Evolutionary conservation across 257 asterid genomes (phyloP).

Genomic region (Paulownia fortunei): DNA sequence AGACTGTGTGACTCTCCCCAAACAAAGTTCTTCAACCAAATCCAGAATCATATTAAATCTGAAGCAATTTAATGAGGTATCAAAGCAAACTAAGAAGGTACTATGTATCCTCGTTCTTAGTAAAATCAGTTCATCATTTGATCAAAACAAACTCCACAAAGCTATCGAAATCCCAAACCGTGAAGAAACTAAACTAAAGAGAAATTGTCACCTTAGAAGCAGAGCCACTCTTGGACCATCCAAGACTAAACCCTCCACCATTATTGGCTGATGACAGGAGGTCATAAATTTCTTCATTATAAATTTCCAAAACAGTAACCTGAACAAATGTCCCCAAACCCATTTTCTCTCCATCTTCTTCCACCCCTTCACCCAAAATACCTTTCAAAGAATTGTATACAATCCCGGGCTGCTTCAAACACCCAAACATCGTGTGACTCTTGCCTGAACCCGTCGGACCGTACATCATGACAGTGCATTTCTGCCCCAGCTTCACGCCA

Average conservation of each 20-base stretch:
- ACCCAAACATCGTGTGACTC: slow-evolving; percentile 96
- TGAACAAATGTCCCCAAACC: slow-evolving; percentile 80
- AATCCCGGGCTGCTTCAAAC: slow-evolving; percentile 74
- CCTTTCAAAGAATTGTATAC: slow-evolving; percentile 83
- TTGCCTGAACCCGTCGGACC: slow-evolving; percentile 98
- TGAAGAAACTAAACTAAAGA: background rate
- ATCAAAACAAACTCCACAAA: background rate
- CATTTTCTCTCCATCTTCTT: slow-evolving; percentile 48
- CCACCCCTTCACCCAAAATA: slow-evolving; percentile 70
- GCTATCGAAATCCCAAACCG: too few species aligned
- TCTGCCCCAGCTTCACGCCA: slow-evolving; percentile 81
- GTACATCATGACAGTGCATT: slow-evolving; percentile 95
- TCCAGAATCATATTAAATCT: background rate
- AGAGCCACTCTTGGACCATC: slow-evolving; percentile 74
- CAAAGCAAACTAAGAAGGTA: background rate
- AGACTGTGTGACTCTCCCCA: too few species aligned
- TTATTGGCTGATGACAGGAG: slow-evolving; percentile 54
- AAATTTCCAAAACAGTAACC: slow-evolving; percentile 89
- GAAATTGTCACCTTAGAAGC: slow-evolving; percentile 72
- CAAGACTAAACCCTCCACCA: slow-evolving; percentile 79
- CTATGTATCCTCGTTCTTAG: background rate
- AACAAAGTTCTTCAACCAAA: background rate
- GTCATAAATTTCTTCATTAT: slow-evolving; percentile 93
- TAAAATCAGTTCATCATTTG: background rate
- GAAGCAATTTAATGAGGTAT: background rate